Base-by-base conservation (phyloP, 352 stramenopile genomes). In the Pythium periplocum region DNA sequence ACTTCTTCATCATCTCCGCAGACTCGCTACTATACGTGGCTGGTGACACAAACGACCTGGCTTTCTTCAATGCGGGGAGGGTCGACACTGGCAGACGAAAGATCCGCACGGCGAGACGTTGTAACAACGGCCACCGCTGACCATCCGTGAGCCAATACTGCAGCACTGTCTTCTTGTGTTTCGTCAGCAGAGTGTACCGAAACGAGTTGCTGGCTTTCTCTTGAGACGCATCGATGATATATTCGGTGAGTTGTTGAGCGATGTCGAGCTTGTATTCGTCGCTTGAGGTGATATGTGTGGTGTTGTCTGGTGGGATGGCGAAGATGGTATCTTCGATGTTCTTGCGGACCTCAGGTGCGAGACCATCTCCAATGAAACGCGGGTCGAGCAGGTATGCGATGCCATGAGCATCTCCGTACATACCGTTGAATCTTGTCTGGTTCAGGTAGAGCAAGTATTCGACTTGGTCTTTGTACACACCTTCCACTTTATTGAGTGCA, bases 121-220 rank as follows among this genome's bases (percentile, higher is more conserved):
- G 64, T n/a, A 76, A 48, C 26, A 68, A 31, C 31, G 68, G 68
- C 48, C 57, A 76, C 11, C 41, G 61, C 45, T 55, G 43, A 0
- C 64, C 61, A 44, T 76, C 68, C 10, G 52, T 58, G 35, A 64
- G 55, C 68, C 68, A 76, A 44, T 63, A 76, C 45, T 73, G 68
- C 34, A 61, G 42, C 37, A 69, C 57, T 8, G 53, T 58, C 61
- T 76, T 73, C 11, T 69, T 67, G 33, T 49, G 39, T 3, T 61
- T 63, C n/a, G 51, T 38, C 26, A 76, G 51, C 54, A 73, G 55
- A 45, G 46, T 44, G 54, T 61, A 76, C 43, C 65, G 64, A 31
- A 68, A 64, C n/a, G 61, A 55, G 12, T 53, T 36, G 11, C 48
- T 45, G 0, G 48, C 38, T 37, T 65, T 67, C 26, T 64, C 50